phyloP scores from a whole-genome alignment of 1,284 basidiomycete genomes.

The Vanrija sp. region DNA sequence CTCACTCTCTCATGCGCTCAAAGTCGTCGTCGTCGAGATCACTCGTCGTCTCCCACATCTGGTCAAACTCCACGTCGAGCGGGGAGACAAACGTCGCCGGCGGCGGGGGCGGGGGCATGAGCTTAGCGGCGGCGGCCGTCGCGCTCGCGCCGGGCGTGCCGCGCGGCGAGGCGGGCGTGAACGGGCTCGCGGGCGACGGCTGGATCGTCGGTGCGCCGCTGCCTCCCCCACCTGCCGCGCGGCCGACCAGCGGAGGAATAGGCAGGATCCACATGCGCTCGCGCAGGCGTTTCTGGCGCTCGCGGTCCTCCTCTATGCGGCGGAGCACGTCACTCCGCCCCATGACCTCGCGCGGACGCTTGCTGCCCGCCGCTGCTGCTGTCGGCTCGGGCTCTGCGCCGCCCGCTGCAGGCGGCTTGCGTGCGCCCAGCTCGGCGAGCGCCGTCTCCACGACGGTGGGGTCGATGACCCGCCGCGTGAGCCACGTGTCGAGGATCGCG shows the following conservation, averaged over 20 bases:
- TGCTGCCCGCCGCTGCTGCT: not conserved
- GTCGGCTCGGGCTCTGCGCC: not conserved
- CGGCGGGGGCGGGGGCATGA: conserved; percentile 28
- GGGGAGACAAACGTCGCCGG: conserved; percentile 50
- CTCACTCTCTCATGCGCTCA: conserved; percentile 39
- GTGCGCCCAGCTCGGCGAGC: conserved; percentile 35
- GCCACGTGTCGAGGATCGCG: conserved; percentile 78
- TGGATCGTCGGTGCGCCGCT: conserved; percentile 1
- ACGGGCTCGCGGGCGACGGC: conserved; percentile 15
- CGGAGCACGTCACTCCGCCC: conserved; percentile 69
- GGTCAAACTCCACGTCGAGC: conserved; percentile 84
- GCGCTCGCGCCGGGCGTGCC: not conserved
- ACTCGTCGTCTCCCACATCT: conserved; percentile 83
- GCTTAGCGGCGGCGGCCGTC: conserved; percentile 3
- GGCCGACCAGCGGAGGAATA: conserved; percentile 30
- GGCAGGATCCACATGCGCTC: conserved; percentile 88
- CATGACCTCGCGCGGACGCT: conserved; percentile 39
- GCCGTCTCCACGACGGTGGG: conserved; percentile 68
- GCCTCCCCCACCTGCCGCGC: not conserved
- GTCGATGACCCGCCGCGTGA: conserved; percentile 76
- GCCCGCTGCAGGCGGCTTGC: not conserved
- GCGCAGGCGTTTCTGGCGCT: conserved; percentile 86
- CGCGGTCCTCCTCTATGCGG: conserved; percentile 90
- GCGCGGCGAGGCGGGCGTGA: conserved; percentile 33
- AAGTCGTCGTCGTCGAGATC: conserved; percentile 81